Conservation (phyloP, 1,284 basidiomycete species). For the Apiotrichum gamsii region DNA sequence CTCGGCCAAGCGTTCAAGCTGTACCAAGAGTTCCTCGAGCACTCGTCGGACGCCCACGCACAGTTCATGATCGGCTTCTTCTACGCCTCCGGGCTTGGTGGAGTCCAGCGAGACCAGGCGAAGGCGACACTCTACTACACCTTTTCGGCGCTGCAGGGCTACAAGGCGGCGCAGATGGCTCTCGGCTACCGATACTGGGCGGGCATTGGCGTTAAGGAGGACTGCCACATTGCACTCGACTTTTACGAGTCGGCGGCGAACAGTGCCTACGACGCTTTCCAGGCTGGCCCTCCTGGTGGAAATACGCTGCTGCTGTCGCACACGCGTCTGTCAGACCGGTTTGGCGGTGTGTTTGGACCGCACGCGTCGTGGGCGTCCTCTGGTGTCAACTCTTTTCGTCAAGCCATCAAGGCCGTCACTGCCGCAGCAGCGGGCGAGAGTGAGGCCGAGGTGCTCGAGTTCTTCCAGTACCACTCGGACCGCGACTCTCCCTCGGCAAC, state of each 20-base stretch:
- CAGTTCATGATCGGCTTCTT: conserved; percentile 82
- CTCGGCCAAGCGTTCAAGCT: conserved; percentile 25
- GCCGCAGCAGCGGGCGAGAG: conserved; percentile 79
- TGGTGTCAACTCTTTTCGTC: conserved; percentile 60
- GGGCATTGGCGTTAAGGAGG: conserved; percentile 83
- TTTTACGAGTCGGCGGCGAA: conserved; percentile 86
- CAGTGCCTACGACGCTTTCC: conserved; percentile 69
- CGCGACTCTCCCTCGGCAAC: conserved; percentile 78
- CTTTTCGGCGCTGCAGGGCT: conserved; percentile 79
- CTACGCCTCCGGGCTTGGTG: conserved; percentile 73
- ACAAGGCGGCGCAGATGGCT: conserved; percentile 83
- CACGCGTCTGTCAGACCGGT: conserved; percentile 79
- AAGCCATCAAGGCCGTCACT: conserved; percentile 75
- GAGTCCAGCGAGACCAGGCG: conserved; percentile 51
- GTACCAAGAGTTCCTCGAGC: conserved; percentile 43
- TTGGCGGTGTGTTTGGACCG: conserved; percentile 85
- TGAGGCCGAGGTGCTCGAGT: conserved; percentile 86
- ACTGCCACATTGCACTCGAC: conserved; percentile 69
- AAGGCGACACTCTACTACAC: conserved; percentile 82
- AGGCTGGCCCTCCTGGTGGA: conserved; percentile 84
- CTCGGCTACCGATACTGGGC: conserved; percentile 93
- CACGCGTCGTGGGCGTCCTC: conserved; percentile 64
- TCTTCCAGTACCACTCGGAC: conserved; percentile 90
- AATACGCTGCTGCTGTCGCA: conserved; percentile 74
- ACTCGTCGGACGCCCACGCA: conserved; percentile 60